These are phyloP conservation scores for Dalbergia cultrata DNA, from an alignment of 306 rosid genomes.

Conservation along the genomic window DNA sequence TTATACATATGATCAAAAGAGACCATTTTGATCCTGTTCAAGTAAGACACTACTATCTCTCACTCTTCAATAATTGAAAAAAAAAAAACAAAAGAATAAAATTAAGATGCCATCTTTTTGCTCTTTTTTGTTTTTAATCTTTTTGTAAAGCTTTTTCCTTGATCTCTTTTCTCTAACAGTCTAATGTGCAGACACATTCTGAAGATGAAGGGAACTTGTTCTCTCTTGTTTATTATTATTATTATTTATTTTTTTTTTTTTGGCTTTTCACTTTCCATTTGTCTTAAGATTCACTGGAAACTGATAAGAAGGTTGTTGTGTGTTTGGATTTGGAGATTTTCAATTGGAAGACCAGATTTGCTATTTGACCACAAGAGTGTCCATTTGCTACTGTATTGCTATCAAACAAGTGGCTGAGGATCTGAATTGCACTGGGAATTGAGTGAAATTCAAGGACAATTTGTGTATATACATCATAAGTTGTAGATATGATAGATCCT, in stretches of 20 bases:
- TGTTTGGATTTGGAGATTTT: no score
- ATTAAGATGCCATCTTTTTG: constrained; percentile 4
- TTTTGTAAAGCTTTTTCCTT: not conserved
- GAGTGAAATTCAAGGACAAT: constrained; percentile 18
- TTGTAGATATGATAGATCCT: constrained; percentile 48
- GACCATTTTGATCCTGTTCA: constrained; percentile 93
- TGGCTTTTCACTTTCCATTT: not conserved
- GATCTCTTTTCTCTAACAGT: constrained; percentile 14
- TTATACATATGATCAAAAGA: constrained; percentile 95
- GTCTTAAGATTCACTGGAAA: not conserved
- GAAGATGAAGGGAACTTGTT: constrained; percentile 1
- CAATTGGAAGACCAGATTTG: no score
- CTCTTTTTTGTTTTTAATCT: not conserved
- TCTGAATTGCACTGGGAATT: constrained; percentile 33
- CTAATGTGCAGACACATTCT: not conserved
- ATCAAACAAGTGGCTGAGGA: constrained; percentile 13
- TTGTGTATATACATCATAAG: not conserved
- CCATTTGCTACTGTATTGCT: constrained; percentile 7
- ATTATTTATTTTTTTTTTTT: constrained; percentile 1
- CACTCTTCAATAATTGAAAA: not conserved
- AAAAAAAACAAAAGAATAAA: no score
- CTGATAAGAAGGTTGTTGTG: no score
- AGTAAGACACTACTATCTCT: constrained; percentile 50
- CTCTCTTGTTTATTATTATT: no score
- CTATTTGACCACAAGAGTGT: not conserved